phyloP scores from a whole-genome alignment of 176 grass and related monocot genomes.

The Lolium perenne region DNA sequence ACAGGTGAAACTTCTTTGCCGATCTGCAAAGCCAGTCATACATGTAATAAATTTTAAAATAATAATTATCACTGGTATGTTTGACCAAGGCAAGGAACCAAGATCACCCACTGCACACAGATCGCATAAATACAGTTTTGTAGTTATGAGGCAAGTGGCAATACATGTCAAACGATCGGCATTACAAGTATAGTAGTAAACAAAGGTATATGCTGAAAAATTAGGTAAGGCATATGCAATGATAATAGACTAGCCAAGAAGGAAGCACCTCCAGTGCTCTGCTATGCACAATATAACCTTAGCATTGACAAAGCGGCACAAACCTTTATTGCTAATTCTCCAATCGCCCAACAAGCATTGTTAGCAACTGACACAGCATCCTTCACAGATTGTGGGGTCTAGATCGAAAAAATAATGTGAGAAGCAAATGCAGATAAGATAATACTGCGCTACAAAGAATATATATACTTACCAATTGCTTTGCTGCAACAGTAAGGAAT shows the following conservation, averaged over 20 bases:
- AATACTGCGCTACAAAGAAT: neutral
- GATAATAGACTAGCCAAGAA: neutral
- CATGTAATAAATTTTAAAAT: neutral
- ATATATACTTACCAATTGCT: constrained; percentile 74
- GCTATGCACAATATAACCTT: neutral
- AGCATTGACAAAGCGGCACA: constrained; percentile 23
- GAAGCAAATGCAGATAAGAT: neutral
- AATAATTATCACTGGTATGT: neutral
- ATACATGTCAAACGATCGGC: neutral
- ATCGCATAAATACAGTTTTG: constrained; percentile 1
- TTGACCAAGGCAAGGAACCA: neutral
- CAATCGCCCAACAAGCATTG: constrained; percentile 96
- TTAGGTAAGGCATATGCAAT: neutral
- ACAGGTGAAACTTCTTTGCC: constrained; percentile 82
- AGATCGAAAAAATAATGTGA: neutral
- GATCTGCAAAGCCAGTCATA: constrained; percentile 57
- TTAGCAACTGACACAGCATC: constrained; percentile 90
- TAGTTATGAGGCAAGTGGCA: constrained; percentile 11
- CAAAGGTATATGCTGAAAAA: neutral
- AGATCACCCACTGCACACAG: neutral
- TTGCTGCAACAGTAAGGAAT: constrained; percentile 84
- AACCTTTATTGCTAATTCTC: constrained; percentile 94
- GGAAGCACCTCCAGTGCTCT: constrained; percentile 5
- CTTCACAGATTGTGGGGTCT: constrained; percentile 57
- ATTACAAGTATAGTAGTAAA: neutral